Conservation (phyloP, 768 basidiomycete genomes). For the Suillus spraguei region DNA sequence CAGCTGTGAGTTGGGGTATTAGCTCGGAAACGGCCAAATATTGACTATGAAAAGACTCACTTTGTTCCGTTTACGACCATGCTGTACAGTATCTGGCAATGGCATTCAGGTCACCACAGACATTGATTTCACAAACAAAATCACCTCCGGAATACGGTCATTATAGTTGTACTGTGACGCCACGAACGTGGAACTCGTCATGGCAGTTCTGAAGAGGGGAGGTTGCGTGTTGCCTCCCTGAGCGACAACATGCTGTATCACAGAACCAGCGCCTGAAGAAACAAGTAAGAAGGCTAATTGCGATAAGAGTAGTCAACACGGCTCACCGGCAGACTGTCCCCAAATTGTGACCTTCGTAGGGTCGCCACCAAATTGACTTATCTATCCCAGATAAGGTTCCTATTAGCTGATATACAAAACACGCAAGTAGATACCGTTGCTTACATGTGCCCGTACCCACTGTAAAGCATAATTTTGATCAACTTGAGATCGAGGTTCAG, state of each 20-base stretch:
- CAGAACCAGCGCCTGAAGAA: constrained; percentile 47
- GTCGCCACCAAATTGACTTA: constrained; percentile 37
- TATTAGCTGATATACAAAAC: neutral
- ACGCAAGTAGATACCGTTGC: neutral
- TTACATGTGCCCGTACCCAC: constrained; percentile 39
- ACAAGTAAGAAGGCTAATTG: neutral
- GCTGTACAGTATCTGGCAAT: constrained; percentile 33
- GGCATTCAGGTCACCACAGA: neutral
- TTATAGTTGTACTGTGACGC: constrained; percentile 49
- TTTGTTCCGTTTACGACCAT: constrained; percentile 37
- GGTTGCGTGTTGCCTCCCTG: constrained; percentile 47
- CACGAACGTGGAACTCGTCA: constrained; percentile 47
- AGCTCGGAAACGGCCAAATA: neutral
- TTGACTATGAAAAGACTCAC: constrained; percentile 25
- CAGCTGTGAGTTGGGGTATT: constrained; percentile 35
- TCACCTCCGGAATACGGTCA: constrained; percentile 42
- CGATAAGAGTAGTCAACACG: neutral
- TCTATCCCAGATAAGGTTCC: constrained; percentile 19
- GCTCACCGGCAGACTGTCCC: constrained; percentile 33
- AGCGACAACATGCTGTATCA: constrained; percentile 51
- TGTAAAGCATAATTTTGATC: constrained; percentile 38
- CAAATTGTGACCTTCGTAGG: constrained; percentile 35
- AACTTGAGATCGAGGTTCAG: constrained; percentile 22
- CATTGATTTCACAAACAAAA: neutral
- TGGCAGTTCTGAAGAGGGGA: constrained; percentile 44